phyloP scores from a whole-genome alignment of 202 grass and related monocot species.

The Dendrocalamus latiflorus region DNA sequence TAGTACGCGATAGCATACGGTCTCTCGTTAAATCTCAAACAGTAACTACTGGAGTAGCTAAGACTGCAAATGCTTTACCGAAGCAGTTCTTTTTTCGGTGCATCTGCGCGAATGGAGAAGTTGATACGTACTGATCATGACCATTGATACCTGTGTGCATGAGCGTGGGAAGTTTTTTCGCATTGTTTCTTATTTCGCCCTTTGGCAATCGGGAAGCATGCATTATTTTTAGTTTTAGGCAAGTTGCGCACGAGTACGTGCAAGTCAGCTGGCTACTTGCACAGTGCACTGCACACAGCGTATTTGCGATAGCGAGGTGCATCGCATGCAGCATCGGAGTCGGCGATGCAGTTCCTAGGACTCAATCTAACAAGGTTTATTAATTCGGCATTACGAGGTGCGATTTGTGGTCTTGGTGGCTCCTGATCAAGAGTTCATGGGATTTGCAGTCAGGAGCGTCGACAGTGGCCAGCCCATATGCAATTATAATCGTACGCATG shows the following conservation, averaged over 20 bases:
- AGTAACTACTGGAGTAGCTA: no score
- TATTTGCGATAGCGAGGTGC: slow-evolving; percentile 10
- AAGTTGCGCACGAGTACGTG: background rate
- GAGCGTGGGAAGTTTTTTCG: no score
- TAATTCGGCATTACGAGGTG: background rate
- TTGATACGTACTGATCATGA: background rate
- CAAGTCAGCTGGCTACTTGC: background rate
- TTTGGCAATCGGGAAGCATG: background rate
- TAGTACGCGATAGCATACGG: no score
- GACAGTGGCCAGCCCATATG: background rate
- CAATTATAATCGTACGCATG: background rate
- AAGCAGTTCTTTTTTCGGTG: background rate
- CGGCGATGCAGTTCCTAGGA: slow-evolving; percentile 37
- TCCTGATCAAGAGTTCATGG: slow-evolving; percentile 19
- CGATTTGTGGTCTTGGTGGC: background rate
- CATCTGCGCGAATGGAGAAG: background rate
- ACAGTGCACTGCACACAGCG: background rate
- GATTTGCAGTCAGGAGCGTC: slow-evolving; percentile 23
- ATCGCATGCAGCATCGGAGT: slow-evolving; percentile 16
- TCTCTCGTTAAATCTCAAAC: no score
- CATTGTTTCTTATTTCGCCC: background rate
- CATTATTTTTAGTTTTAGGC: background rate
- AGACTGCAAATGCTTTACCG: no score
- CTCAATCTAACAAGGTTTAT: slow-evolving; percentile 8
- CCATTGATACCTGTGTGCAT: background rate